Base-by-base conservation (phyloP, 2,329 filamentous ascomycete genomes). In the Trichoderma endophyticum region DNA sequence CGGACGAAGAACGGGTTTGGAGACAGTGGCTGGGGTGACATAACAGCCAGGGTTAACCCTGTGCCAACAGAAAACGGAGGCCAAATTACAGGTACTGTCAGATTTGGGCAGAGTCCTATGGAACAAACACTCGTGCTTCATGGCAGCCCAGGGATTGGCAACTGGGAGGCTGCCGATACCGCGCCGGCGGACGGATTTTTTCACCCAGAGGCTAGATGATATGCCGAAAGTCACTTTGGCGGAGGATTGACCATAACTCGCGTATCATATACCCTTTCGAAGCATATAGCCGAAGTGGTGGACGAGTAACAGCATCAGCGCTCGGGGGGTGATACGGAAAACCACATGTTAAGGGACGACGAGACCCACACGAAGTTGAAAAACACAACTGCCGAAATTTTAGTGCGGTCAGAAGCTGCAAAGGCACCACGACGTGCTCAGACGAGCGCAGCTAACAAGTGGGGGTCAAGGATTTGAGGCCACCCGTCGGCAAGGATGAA, bases 301-400 rank as follows among this genome's bases (percentile, higher is more conserved):
- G 30, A 66, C 63, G 24, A 54, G 26, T 43, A 32, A n/a, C 62
- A 65, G 39, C 63, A 66, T 54, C 63, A 56, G 63, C 43, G 21
- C 48, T 32, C 12, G 63, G 43, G 63, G 62, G 34, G 36, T 68
- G 34, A 68, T 28, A 26, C 36, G 24, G 54, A 57, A 43, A 39
- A 59, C 54, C 65, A 59, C 54, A 30, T 60, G 54, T 59, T 8
- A 57, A 69, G 36, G 65, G 18, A 48, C 18, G 32, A 60, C 14
- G 56, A 54, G 48, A 26, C 65, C 65, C 65, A 69, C 65, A 21
- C 14, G 36, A 69, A 48, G 65, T 69, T 51, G 65, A 60, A 56
- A 60, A 69, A 69, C 65, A 69, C 65, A 69, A 69, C 65, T 69
- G 65, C 65, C 65, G 65, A 69, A 24, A 24, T 69, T 69, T 69